Conservation (phyloP, 306 rosid genomes). For the Echinosophora koreensis region DNA sequence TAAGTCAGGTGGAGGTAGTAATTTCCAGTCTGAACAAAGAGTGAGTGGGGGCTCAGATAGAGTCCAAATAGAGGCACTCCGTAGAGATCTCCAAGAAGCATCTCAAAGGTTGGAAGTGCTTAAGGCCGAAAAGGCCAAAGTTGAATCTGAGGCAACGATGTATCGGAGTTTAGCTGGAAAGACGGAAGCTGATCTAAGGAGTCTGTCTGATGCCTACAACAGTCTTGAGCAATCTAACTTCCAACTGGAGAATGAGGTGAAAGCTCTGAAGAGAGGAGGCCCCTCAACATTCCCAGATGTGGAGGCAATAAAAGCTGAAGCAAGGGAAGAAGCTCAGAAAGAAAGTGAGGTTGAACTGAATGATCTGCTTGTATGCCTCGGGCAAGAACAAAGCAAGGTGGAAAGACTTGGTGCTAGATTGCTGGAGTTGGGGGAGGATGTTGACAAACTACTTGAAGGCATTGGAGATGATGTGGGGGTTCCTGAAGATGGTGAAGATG, state of each 20-base stretch:
- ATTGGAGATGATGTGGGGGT: conserved; percentile 81
- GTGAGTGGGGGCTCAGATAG: conserved; percentile 69
- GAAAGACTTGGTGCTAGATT: conserved; percentile 78
- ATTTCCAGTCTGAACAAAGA: conserved; percentile 64
- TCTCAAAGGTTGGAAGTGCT: conserved; percentile 74
- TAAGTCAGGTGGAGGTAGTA: conserved; percentile 61
- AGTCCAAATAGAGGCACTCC: conserved; percentile 76
- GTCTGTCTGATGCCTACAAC: conserved; percentile 93
- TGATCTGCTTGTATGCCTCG: conserved; percentile 94
- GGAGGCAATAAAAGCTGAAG: conserved; percentile 86
- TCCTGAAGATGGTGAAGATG: conserved; percentile 68
- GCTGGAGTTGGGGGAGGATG: conserved; percentile 90
- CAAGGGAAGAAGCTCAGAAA: conserved; percentile 96
- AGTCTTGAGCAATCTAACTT: conserved; percentile 88
- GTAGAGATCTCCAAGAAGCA: conserved; percentile 82
- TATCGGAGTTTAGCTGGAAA: conserved; percentile 80
- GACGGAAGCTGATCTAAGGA: conserved; percentile 89
- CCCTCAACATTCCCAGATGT: conserved; percentile 60
- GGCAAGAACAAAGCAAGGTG: conserved; percentile 97
- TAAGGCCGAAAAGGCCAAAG: conserved; percentile 76
- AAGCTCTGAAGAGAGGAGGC: conserved; percentile 62
- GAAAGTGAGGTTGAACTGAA: conserved; percentile 92
- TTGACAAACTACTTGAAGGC: conserved; percentile 82
- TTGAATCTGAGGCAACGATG: conserved; percentile 74
- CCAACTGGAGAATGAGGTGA: conserved; percentile 80